Base-by-base conservation (phyloP, 140 eudicot genomes). In the Bidens hawaiensis region DNA sequence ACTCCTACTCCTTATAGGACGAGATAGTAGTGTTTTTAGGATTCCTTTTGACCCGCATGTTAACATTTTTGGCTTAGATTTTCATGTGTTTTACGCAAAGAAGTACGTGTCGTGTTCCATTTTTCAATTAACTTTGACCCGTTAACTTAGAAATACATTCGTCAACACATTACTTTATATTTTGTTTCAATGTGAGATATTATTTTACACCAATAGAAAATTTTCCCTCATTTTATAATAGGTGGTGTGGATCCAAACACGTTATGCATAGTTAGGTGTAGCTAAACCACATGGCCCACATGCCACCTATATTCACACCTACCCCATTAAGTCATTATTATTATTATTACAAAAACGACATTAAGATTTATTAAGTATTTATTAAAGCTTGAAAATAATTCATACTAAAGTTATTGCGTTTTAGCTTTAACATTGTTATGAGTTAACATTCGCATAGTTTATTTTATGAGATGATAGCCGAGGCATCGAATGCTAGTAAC, bases 271-370 rank as follows among this genome's bases (percentile, higher is more conserved):
- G 63, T 71, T 51, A 38, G 54, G 69, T 69, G 62, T 51, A 34
- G 33, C 27, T 16, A n/a, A 10, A 21, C 22, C 38, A 62, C 60
- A 34, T 70, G 61, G 31, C 63, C 40, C 68, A 49, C 31, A 27
- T 50, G 76, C 55, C 53, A 60, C 46, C 62, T 48, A 48, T 34
- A 6, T 16, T 34, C 33, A 45, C 33, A 70, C 69, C 54, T 59
- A 68, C 21, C 60, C 41, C 60, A 53, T 53, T 53, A 53, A 1
- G 13, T 17, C 40, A n/a, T 59, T 17, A 26, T 4, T 7, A n/a
- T n/a, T n/a, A n/a, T 52, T 21, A 2, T 23, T 51, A 13, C 2
- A 3, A 47, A 12, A 12, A 41, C n/a, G 1, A 14, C 16, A 25
- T 54, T 50, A 11, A 50, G 56, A 22, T 49, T 22, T 22, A 22